Evolutionary conservation across 805 yeast species (phyloP), one percentile per base, ranked within the genome.

Genomic region (Cyberlindnera xylosilytica): DNA sequence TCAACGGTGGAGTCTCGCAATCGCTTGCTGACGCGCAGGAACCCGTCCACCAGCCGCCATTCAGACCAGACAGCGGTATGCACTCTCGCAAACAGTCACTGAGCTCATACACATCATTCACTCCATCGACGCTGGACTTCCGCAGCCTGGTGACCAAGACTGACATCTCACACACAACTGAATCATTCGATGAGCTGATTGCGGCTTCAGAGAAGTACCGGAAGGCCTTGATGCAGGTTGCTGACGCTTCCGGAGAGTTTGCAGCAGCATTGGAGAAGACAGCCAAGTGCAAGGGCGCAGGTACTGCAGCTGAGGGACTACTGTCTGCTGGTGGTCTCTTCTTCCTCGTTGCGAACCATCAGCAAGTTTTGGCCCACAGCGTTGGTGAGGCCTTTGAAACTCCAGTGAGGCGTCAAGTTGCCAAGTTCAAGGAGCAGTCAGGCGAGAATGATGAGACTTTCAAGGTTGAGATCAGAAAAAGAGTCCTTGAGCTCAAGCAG

Each of bases 241-340:
- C 88, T 2, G 62, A 62, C 13, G 82, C 87, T 0, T 83, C 93
- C 7, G 80, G 81, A 19, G 81, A 78, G 38, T 76, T 88, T 55
- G 95, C 93, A 1, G 63, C 68, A 3, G 79, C 90, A 1, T 65
- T 88, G 41, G 93, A 86, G 54, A 72, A 69, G 33, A 69, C 79
- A 45, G 80, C 88, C 1, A 66, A 74, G 39, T 70, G 79, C 49
- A 79, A 79, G 56, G 87, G 87, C 12, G 74, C 81, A 16, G 80
- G 78, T 13, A 62, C 62, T 19, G 69, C 78, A 1, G 73, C 81
- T 2, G 83, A 83, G 50, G 87, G 87, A 8, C 60, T 87, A 13
- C 64, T 79, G 51, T 74, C 79, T 37, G 85, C 90, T 2, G 82
- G 88, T 32, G 95, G 96, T 0, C 65, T 88, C 41, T 90, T 86